Evolutionary conservation across 2,329 filamentous ascomycete species (phyloP), one percentile per base, ranked within the genome.

Genomic region (Phoma sp.): DNA sequence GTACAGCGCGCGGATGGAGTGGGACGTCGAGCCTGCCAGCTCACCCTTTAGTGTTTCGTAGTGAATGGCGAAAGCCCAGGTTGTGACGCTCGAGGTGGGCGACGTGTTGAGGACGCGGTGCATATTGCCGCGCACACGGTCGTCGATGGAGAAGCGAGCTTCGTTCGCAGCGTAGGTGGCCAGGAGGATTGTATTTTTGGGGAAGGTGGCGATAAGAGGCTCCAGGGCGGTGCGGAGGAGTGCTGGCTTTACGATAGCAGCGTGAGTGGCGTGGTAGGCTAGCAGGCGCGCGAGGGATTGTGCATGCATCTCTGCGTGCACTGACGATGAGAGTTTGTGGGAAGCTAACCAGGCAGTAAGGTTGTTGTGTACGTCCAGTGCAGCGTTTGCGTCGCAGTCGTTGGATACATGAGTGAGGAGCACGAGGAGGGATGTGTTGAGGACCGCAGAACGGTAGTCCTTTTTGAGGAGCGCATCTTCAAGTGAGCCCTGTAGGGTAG

Each of bases 151-250:
- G 36, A 91, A 84, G 7, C 87, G 84, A 2, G 85, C 81, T 68
- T 93, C 88, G 57, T 90, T 87, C 80, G 87, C 90, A n/a, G 87
- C 83, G 59, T 89, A 89, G 0, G 95, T 76, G 1, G 83, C 80
- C 1, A 96, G 81, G 57, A 97, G 88, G 5, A 91, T 80, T 1
- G 86, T 90, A 75, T 96, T 97, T 42, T 80, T 79, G 0, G 92
- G 91, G 69, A 92, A 96, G 6, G 77, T 69, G 0, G 66, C 64
- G 18, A 95, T 78, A 57, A 88, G 89, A 2, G 79, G 75, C 4
- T 78, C 75, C 1, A 96, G 76, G 11, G 87, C 78, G 7, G 81
- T 75, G 36, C 89, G 87, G 28, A 96, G 73, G 15, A 87, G 81
- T 0, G 81, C 77, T 4, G 91, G 88, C 46, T 87, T 87, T 74